Base-by-base conservation (phyloP, 208 protist species). In the Balamuthia mandrillaris region DNA sequence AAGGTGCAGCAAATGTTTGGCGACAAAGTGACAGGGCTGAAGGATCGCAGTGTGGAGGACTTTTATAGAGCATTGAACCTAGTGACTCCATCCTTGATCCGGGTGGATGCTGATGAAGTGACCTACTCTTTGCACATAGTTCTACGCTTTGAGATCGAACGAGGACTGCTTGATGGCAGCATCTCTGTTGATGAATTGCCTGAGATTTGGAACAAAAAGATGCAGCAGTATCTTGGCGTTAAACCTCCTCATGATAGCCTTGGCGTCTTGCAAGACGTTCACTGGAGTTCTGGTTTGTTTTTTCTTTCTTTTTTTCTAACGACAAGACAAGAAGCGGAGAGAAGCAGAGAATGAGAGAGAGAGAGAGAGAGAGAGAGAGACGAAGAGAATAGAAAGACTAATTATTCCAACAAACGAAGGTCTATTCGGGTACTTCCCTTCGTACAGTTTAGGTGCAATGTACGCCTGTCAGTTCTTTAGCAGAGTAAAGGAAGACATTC, bases 391-490 rank as follows among this genome's bases (percentile, higher is more conserved):
- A 21, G n/a, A 14, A 14, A 29, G 24, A 35, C 6, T 24, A 63
- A 29, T 29, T 6, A 6, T 21, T 24, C 56, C n/a, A 6, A 29
- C 56, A 63, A 63, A 63, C 56, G 24, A n/a, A 74, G 65, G 65
- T 27, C 24, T 74, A 16, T 74, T 51, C 35, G 65, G 65, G 21
- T 74, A 74, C 35, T 74, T 74, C 39, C 65, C 65, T 4, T 74
- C 65, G 3, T 74, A 74, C 65, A 74, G 65, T 42, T 49, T 74
- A 42, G 65, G 65, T 42, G 65, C 65, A n/a, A 74, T 74, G 65
- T 74, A 74, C 51, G 65, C 65, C 37, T 52, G 65, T 42, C 65
- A 74, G 51, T 51, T 44, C 39, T 74, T 52, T 27, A 74, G 51
- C 65, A 74, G 51, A 42, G 65, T 42, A 5, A 74, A 74, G 37